Evolutionary conservation across 2,329 filamentous ascomycete species (phyloP).

Genomic region (Boeremia lycopersici): DNA sequence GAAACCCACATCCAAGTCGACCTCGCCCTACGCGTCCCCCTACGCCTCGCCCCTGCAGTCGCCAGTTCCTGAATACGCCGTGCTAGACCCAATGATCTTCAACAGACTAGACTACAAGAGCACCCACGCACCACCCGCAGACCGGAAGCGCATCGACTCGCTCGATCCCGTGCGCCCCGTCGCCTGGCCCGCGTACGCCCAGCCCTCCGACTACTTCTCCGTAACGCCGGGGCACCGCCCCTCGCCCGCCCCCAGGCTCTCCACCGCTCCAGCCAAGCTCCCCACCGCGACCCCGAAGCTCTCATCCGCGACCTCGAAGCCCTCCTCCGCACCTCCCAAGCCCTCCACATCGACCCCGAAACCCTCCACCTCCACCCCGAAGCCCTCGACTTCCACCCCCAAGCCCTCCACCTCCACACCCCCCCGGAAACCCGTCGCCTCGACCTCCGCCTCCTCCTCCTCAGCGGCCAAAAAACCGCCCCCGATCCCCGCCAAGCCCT

Average conservation of each 20-base stretch:
- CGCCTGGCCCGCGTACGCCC: slow-evolving; percentile 14
- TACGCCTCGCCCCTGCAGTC: slow-evolving; percentile 33
- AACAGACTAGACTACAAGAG: slow-evolving; percentile 3
- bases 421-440: slow-evolving; percentile 1
- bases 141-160: slow-evolving; percentile 28
- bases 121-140: background rate
- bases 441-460: background rate
- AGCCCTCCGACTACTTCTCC: slow-evolving; percentile 17
- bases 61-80: slow-evolving; percentile 32
- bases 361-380: background rate
- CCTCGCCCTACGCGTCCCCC: slow-evolving; percentile 32
- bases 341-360: slow-evolving; percentile 9
- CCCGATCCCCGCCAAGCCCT: slow-evolving; percentile 10
- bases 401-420: slow-evolving; percentile 5
- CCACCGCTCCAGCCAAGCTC: too few relatives aligned
- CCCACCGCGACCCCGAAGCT: too few relatives aligned
- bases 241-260: too few relatives aligned
- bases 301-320: slow-evolving; percentile 20
- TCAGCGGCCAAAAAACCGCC: slow-evolving; percentile 5
- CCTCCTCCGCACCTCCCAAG: slow-evolving; percentile 12
- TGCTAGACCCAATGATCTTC: slow-evolving; percentile 28
- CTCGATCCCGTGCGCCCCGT: slow-evolving; percentile 24
- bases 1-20: slow-evolving; percentile 20
- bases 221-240: slow-evolving; percentile 18
- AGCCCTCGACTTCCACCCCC: slow-evolving; percentile 1